phyloP scores from a whole-genome alignment of 1,139 yeast genomes.

The Geotrichum histeridarum region DNA sequence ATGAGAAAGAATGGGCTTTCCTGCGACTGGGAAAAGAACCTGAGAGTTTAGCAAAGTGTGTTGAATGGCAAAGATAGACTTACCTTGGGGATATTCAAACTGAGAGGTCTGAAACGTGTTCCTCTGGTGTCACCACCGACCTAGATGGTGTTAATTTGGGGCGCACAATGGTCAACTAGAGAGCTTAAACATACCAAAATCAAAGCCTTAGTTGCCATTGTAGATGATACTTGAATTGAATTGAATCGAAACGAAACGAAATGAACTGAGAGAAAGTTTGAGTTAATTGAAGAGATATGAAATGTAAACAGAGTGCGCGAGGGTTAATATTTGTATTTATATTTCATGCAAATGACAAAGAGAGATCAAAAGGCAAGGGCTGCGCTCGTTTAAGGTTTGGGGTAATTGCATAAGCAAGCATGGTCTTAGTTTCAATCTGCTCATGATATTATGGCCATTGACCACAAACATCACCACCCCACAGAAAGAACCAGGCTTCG shows the following conservation, averaged over 20 bases:
- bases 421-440: too few relatives aligned
- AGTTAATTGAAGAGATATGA: too few relatives aligned
- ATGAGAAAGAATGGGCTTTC: constrained; percentile 54
- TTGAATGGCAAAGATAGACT: constrained; percentile 5
- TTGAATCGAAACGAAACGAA: constrained; percentile 43
- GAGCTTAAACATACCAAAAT: constrained; percentile 34
- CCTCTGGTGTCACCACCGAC: constrained; percentile 62
- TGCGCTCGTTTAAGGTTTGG: too few relatives aligned
- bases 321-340: too few relatives aligned
- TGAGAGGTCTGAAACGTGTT: constrained; percentile 59
- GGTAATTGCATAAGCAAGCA: too few relatives aligned
- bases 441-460: too few relatives aligned
- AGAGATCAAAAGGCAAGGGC: too few relatives aligned
- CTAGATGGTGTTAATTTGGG: constrained; percentile 22
- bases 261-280: constrained; percentile 57
- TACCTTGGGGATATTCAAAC: constrained; percentile 52
- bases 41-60: constrained; percentile 3
- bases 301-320: too few relatives aligned
- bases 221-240: not conserved
- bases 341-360: too few relatives aligned
- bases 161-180: not conserved
- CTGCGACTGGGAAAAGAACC: constrained; percentile 59
- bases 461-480: too few relatives aligned
- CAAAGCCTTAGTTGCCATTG: constrained; percentile 40
- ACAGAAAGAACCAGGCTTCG: too few relatives aligned